Evolutionary conservation across 2,329 filamentous ascomycete genomes (phyloP), one percentile per base, ranked within the genome.

Genomic region (Paramyrothecium roridum): DNA sequence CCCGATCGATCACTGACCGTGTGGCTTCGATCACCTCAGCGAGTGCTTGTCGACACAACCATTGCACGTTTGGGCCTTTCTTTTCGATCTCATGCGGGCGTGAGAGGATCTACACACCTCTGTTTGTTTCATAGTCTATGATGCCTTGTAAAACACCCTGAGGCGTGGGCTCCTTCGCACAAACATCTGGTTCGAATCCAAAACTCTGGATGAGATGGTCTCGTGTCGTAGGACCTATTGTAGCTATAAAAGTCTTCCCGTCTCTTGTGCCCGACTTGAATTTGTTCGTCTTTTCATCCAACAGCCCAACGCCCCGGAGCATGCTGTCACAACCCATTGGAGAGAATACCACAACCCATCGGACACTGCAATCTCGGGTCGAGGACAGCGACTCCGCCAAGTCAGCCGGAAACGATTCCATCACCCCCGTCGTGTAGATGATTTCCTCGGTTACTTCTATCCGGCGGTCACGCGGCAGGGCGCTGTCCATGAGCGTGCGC

Each of bases 221-320:
- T 59, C 87, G 81, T 12, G 95, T 99, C 19, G 95, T 99, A 13
- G 95, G 93, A 1, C 95, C 95, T 71, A 99, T 99, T 0, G 93
- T 96, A 16, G 88, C 91, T 57, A 98, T 78, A 59, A 83, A 85
- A 1, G 86, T 88, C 52, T 70, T 79, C 11, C 73, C 73, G 26
- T 69, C 67, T 33, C 66, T 58, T 3, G 56, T 59, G 13, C 52
- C 63, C 6, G 60, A 62, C 34, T 65, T 65, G 20, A 68, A 73
- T 63, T 69, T 78, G 20, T 75, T 74, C 1, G 76, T 80, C 19
- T 68, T 66, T 6, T 70, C 65, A 54, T 85, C 80, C 19, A 86
- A 65, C 61, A 82, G 62, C 2, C 76, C 80, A 52, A 89, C 66
- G 2, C 75, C 76, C 8, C 74, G 72, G 46, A 88, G 74, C 77